Evolutionary conservation across 2,329 filamentous ascomycete genomes (phyloP).

Genomic region (Xylaria sp.): DNA sequence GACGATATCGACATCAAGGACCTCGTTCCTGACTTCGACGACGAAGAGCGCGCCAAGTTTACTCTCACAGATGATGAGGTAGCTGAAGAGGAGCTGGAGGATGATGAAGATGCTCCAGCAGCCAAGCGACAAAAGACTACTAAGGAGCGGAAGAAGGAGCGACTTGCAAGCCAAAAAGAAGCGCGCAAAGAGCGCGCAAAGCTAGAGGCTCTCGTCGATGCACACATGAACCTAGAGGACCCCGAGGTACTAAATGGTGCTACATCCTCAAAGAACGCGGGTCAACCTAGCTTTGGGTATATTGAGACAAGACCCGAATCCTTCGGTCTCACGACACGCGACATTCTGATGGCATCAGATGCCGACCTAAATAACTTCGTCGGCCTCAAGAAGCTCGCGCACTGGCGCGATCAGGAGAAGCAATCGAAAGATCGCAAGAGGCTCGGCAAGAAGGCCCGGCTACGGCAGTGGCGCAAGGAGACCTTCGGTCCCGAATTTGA

Average conservation of each 20-base stretch:
- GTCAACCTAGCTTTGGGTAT: constrained; percentile 78
- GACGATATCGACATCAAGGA: constrained; percentile 98
- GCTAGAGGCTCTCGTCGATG: constrained; percentile 87
- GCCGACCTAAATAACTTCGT: constrained; percentile 87
- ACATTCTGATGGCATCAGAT: constrained; percentile 91
- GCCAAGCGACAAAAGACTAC: constrained; percentile 70
- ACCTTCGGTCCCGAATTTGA: constrained; percentile 70
- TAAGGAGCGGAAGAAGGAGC: constrained; percentile 69
- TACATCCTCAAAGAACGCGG: constrained; percentile 42
- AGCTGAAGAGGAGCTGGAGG: constrained; percentile 53
- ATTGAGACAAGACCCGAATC: constrained; percentile 91
- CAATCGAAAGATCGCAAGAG: constrained; percentile 89
- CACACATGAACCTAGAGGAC: constrained; percentile 78
- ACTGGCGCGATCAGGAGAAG: constrained; percentile 88
- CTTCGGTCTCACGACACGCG: constrained; percentile 88
- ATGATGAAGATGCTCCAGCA: constrained; percentile 57
- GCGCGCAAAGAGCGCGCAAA: constrained; percentile 84
- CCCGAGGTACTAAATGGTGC: constrained; percentile 64
- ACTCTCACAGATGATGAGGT: constrained; percentile 66
- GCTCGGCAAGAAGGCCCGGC: constrained; percentile 89
- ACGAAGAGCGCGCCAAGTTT: constrained; percentile 67
- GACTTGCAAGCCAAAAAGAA: constrained; percentile 70
- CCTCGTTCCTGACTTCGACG: constrained; percentile 86
- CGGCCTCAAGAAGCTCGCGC: constrained; percentile 92
- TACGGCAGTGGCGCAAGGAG: constrained; percentile 84